These are phyloP conservation scores for Coccomyxa subellipsoidea DNA, from an alignment of 163 green algal species.

Conservation along the genomic window DNA sequence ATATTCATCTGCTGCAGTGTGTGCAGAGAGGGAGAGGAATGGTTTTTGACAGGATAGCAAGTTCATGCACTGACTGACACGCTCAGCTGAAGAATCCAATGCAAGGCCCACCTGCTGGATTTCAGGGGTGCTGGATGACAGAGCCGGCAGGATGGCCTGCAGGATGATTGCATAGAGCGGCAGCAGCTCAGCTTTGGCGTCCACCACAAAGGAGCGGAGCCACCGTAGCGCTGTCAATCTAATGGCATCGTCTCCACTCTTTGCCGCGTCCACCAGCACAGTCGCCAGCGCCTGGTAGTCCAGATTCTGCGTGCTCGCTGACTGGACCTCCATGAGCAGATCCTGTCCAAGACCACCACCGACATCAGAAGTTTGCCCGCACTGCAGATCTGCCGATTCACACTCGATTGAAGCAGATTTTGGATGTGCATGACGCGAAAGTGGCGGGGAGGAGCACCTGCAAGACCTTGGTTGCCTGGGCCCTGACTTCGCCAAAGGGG, in stretches of 20 bases:
- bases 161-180: conserved; percentile 71
- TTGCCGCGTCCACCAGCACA: conserved; percentile 47
- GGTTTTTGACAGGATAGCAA: no score
- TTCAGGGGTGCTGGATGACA: conserved; percentile 31
- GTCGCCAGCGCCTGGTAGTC: conserved; percentile 54
- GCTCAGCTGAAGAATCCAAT: background rate
- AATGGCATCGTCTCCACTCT: conserved; percentile 22
- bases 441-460: conserved; percentile 10
- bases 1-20: background rate
- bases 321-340: conserved; percentile 69
- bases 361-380: background rate
- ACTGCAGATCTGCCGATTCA: no score
- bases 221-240: conserved; percentile 34
- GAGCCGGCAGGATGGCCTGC: conserved; percentile 74
- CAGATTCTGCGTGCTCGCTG: conserved; percentile 17
- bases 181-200: conserved; percentile 58
- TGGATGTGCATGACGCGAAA: no score
- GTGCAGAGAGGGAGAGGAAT: no score
- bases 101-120: conserved; percentile 9
- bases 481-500: conserved; percentile 67
- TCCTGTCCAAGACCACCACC: conserved; percentile 41
- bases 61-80: background rate
- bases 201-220: conserved; percentile 72
- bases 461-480: conserved; percentile 42
- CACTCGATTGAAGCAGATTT: no score